Percentiles rank a stretch among this genome's conserved stretches.
phyloP scores from a whole-genome alignment of 129 eudicot species.

The Glebionis coronaria region DNA sequence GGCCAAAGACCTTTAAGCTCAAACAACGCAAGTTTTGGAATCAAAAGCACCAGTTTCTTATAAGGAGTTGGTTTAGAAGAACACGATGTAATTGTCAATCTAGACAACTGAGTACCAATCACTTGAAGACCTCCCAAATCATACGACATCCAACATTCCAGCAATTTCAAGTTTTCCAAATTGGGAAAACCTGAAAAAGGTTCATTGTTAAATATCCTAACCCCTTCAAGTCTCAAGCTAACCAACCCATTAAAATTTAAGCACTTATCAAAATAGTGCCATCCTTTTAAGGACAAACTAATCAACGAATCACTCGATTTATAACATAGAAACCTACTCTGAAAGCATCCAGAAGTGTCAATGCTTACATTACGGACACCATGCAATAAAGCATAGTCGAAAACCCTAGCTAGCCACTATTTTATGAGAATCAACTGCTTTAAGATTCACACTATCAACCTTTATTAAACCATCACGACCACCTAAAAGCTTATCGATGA shows the following conservation, averaged over 20 bases:
- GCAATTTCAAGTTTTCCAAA: constrained; percentile 21
- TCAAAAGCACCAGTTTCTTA: constrained; percentile 17
- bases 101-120: no score
- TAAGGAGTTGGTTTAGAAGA: constrained; percentile 22
- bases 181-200: constrained; percentile 29
- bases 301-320: constrained; percentile 15
- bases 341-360: constrained; percentile 22
- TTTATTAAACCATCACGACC: constrained; percentile 18
- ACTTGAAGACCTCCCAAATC: constrained; percentile 19
- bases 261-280: constrained; percentile 13
- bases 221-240: constrained; percentile 26
- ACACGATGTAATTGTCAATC: constrained; percentile 23
- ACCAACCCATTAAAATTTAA: neutral
- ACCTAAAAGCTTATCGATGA: constrained; percentile 16
- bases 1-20: constrained; percentile 28
- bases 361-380: constrained; percentile 15
- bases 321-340: neutral
- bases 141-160: constrained; percentile 16
- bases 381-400: neutral
- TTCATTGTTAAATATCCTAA: constrained; percentile 15
- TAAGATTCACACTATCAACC: constrained; percentile 15
- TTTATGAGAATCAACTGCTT: constrained; percentile 3
- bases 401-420: constrained; percentile 28
- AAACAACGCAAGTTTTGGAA: constrained; percentile 15
- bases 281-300: constrained; percentile 25